Percentiles rank a stretch among this genome's conserved stretches.
Evolutionary conservation across 2,329 filamentous ascomycete genomes (phyloP).

Genomic region (Hypoxylon sp.): DNA sequence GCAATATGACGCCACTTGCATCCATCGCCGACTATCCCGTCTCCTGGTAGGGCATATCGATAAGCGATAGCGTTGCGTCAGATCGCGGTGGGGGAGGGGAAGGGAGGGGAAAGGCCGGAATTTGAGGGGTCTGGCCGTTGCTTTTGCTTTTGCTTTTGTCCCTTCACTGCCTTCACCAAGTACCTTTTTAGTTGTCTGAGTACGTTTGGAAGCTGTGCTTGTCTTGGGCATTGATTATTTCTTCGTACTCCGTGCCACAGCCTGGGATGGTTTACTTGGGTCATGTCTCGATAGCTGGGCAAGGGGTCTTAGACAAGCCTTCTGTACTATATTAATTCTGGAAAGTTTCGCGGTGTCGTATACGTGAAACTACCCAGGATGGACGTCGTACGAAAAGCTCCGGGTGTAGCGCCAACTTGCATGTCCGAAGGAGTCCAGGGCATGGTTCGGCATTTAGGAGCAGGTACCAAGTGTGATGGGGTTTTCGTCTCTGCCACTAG

Average conservation of each 20-base stretch:
- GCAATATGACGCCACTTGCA: constrained; percentile 41
- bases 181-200: background rate
- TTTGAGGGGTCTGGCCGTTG: constrained; percentile 11
- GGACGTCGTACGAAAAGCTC: constrained; percentile 8
- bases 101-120: constrained; percentile 11
- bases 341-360: constrained; percentile 21
- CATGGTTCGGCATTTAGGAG: constrained; percentile 19
- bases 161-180: background rate
- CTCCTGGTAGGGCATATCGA: constrained; percentile 46
- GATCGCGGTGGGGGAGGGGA: constrained; percentile 43
- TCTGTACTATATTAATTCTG: constrained; percentile 10
- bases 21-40: constrained; percentile 35
- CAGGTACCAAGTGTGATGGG: constrained; percentile 20
- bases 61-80: constrained; percentile 42
- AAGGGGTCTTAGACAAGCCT: constrained; percentile 28
- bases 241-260: constrained; percentile 19
- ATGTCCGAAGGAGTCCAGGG: constrained; percentile 18
- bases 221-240: constrained; percentile 25
- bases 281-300: constrained; percentile 7
- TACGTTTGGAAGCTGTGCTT: constrained; percentile 16
- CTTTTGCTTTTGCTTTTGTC: constrained; percentile 22
- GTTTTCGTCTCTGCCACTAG: constrained; percentile 32
- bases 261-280: constrained; percentile 2
- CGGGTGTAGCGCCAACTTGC: constrained; percentile 28
- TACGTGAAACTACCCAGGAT: constrained; percentile 32